A percentile compares a stretch with the other conserved stretches of the same genome.
Evolutionary conservation across 1,284 basidiomycete species (phyloP).

Genomic region (Sphagnurus paluster): DNA sequence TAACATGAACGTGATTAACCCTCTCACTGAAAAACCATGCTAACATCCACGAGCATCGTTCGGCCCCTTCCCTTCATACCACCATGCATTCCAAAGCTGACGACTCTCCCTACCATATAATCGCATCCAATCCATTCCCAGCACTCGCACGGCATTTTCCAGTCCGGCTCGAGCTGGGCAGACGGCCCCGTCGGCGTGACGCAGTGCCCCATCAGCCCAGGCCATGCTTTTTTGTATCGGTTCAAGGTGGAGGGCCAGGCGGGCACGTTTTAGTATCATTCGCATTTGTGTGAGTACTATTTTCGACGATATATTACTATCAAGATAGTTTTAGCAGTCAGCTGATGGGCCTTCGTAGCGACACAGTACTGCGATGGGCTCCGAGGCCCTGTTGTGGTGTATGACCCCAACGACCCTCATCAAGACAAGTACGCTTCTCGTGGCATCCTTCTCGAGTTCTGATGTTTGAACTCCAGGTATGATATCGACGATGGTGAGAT

Average conservation of each 20-base stretch:
- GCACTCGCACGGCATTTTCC: conserved; percentile 44
- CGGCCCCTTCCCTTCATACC: neutral
- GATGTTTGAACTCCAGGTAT: neutral
- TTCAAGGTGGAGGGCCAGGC: conserved; percentile 33
- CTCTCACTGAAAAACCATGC: neutral
- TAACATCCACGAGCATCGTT: neutral
- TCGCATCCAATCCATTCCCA: conserved; percentile 11
- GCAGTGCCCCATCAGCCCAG: conserved; percentile 41
- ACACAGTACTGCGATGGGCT: conserved; percentile 42
- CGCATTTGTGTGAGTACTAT: conserved; percentile 5
- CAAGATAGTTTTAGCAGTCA: no score
- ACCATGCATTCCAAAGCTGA: no score
- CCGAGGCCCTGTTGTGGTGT: conserved; percentile 45
- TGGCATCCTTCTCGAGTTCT: neutral
- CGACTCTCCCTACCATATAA: neutral
- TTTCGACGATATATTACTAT: conserved; percentile 20
- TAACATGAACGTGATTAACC: neutral
- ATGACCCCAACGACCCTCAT: conserved; percentile 45
- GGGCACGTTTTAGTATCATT: conserved; percentile 35
- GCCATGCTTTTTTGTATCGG: conserved; percentile 32
- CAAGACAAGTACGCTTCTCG: neutral
- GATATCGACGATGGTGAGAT: conserved; percentile 10
- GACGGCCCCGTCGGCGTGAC: conserved; percentile 34
- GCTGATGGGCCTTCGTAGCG: no score
- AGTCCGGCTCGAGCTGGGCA: conserved; percentile 29